These are phyloP conservation scores for Chiua sp. DNA, from an alignment of 1,284 basidiomycete genomes.

Conservation along the genomic window DNA sequence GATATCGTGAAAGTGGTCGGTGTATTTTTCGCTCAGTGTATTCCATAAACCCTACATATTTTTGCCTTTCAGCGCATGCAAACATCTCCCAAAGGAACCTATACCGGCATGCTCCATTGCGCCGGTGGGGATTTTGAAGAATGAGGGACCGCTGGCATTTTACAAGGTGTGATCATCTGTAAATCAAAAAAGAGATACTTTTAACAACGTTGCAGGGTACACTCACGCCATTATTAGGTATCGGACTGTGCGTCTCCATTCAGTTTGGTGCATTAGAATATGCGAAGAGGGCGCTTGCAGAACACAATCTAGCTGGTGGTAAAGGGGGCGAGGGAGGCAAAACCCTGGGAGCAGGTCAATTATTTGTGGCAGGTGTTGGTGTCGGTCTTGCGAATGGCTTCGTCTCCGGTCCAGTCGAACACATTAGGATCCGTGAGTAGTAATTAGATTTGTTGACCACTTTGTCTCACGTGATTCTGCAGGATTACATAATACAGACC, in stretches of 20 bases:
- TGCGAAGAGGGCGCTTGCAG: constrained; percentile 84
- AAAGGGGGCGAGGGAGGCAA: constrained; percentile 64
- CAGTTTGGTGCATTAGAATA: constrained; percentile 95
- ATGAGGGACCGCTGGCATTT: constrained; percentile 94
- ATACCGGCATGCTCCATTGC: constrained; percentile 88
- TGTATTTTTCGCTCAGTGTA: constrained; percentile 25
- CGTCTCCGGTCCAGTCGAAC: constrained; percentile 96
- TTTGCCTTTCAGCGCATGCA: constrained; percentile 72
- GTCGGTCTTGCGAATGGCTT: constrained; percentile 93
- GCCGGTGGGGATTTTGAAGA: constrained; percentile 86
- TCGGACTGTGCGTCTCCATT: constrained; percentile 95
- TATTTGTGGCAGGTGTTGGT: constrained; percentile 79
- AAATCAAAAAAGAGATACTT: neutral
- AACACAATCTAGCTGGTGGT: constrained; percentile 59
- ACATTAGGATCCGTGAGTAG: constrained; percentile 93
- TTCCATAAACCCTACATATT: constrained; percentile 1
- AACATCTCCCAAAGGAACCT: constrained; percentile 91
- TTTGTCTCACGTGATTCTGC: constrained; percentile 17
- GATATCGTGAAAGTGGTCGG: constrained; percentile 96
- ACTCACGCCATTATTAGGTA: constrained; percentile 90
- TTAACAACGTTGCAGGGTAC: constrained; percentile 71
- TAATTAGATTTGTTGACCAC: neutral
- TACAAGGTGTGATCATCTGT: constrained; percentile 75
- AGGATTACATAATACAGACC: constrained; percentile 76
- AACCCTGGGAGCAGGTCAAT: constrained; percentile 65